Base-by-base conservation (phyloP, 169 alveolate genomes). In the Plasmodium sp. region DNA sequence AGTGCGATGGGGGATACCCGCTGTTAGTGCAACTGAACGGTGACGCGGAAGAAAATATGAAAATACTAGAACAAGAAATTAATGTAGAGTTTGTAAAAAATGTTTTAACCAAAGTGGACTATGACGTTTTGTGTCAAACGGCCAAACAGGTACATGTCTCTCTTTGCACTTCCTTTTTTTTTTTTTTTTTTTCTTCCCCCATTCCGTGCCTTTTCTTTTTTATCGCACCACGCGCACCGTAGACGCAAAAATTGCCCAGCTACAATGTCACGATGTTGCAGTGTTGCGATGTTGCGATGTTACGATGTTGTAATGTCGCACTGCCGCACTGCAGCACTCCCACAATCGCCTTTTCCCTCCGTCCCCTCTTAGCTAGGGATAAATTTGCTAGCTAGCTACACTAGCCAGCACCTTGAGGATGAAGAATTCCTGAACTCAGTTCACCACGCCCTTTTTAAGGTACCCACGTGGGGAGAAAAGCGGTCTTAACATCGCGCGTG, bases 1-100 rank as follows among this genome's bases (percentile, higher is more conserved):
- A 93, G 7, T 96, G 98, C 93, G 54, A 77, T 36, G 95, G 93
- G 34, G 98, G 98, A 10, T 96, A 96, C 79, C 98, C 98, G 5
- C 94, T 96, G 22, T 36, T 33, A 71, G 75, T 96, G 27, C 67
- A 48, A 90, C 36, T 94, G 39, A 80, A 95, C 39, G 31, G 67
- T 31, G 48, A 85, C 48, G 75, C 83, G 48, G 93, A 81, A 56
- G 97, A 93, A 27, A 94, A 82, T 81, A 56, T 96, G 84, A 84
- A 88, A 79, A 93, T 94, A 84, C n/a, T 93, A 39, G 97, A 94
- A 85, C 85, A 85, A 81, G 97, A 95, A 84, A 86, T 96, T 94
- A 83, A 96, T 81, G 95, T 92, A 62, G 97, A 94, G 58, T 96
- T 96, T 82, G 90, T 96, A 54, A 88, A 94, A 90, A 96, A 96